phyloP scores from a whole-genome alignment of 106 monocot species.

The Apostasia shenzhenica region DNA sequence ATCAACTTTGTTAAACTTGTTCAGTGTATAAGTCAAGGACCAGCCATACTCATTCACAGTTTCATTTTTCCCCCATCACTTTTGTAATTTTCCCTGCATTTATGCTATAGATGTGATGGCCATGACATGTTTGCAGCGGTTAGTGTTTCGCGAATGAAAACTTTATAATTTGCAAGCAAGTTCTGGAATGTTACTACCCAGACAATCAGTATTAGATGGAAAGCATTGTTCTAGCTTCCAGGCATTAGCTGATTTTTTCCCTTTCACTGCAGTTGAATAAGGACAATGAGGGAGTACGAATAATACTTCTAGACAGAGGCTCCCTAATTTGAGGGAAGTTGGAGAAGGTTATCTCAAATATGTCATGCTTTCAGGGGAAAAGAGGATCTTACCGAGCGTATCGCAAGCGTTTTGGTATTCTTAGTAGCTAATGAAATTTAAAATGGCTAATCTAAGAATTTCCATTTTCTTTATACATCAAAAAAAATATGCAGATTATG shows the following conservation, averaged over 20 bases:
- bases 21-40: slow-evolving; percentile 76
- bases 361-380: slow-evolving; percentile 95
- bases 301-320: slow-evolving; percentile 57
- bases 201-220: slow-evolving; percentile 31
- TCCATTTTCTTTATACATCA: not conserved
- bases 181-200: slow-evolving; percentile 9
- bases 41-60: slow-evolving; percentile 82
- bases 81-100: not conserved
- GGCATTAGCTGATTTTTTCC: slow-evolving; percentile 58
- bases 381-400: slow-evolving; percentile 88
- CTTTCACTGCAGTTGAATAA: slow-evolving; percentile 63
- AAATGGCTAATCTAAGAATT: not conserved
- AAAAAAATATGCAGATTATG: slow-evolving; percentile 50
- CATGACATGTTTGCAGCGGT: slow-evolving; percentile 38
- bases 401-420: not conserved
- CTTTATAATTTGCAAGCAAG: slow-evolving; percentile 17
- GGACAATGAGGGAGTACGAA: slow-evolving; percentile 78
- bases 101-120: too few relatives aligned
- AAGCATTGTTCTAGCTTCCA: slow-evolving; percentile 70
- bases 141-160: slow-evolving; percentile 71
- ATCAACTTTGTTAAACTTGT: slow-evolving; percentile 87
- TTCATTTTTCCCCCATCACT: not conserved
- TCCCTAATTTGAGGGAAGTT: slow-evolving; percentile 8
- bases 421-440: not conserved
- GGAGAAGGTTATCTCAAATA: slow-evolving; percentile 75